Conservation (phyloP, 2,329 filamentous ascomycete genomes). For the Pseudogymnoascus sp. region DNA sequence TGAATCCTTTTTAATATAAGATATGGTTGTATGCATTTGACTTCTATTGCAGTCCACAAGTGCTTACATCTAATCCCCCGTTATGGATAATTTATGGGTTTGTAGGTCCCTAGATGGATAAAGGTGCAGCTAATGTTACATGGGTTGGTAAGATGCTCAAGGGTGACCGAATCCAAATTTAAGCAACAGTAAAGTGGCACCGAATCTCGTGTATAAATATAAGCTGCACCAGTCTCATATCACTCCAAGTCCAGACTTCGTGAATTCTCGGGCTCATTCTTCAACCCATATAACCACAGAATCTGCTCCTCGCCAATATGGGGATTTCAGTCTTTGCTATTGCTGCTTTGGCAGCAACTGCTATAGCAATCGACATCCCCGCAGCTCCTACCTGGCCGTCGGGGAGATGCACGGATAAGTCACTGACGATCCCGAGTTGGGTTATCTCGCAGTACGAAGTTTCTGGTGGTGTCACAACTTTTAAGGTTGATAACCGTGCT, state of each 20-base stretch:
- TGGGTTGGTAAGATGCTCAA: background rate
- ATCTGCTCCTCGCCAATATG: background rate
- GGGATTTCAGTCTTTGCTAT: background rate
- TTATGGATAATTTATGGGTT: background rate
- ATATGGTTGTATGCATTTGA: background rate
- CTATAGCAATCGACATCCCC: background rate
- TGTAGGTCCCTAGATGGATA: background rate
- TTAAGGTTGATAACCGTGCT: background rate
- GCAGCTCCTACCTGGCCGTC: background rate
- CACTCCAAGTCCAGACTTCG: background rate
- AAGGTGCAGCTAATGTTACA: background rate
- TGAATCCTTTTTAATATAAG: background rate
- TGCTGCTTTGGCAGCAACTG: background rate
- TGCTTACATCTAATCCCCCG: background rate
- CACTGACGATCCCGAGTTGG: background rate
- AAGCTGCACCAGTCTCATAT: background rate
- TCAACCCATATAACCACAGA: background rate
- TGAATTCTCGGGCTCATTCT: background rate
- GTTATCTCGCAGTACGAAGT: background rate
- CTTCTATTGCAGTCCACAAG: background rate
- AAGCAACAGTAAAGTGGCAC: background rate
- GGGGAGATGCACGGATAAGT: slow-evolving; percentile 1
- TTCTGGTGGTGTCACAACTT: background rate
- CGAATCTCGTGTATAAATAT: background rate
- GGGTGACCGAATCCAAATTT: background rate